Conservation (phyloP, 352 stramenopile species). For the Pythium monospermum region DNA sequence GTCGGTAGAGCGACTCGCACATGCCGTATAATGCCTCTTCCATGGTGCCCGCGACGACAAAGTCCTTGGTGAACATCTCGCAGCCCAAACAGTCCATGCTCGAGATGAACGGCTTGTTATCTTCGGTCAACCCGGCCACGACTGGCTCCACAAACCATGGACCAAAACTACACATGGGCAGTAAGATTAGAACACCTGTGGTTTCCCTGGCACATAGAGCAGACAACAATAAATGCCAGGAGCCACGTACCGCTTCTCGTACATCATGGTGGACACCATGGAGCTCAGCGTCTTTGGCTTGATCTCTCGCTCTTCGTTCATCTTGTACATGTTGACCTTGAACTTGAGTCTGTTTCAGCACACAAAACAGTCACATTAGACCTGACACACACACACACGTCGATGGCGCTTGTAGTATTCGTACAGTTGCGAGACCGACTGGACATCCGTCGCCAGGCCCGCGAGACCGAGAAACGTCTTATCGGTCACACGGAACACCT, state of each 20-base stretch:
- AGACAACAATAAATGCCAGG: conserved; percentile 1
- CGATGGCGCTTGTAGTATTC: conserved; percentile 1
- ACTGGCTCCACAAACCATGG: conserved; percentile 99
- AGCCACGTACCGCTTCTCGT: conserved; percentile 91
- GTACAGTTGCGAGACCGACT: conserved; percentile 94
- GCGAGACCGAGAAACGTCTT: conserved; percentile 95
- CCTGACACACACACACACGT: conserved; percentile 5
- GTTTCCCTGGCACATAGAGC: too few species aligned
- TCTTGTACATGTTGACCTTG: conserved; percentile 97
- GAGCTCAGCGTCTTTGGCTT: conserved; percentile 96
- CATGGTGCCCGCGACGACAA: conserved; percentile 97
- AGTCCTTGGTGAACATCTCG: conserved; percentile 95
- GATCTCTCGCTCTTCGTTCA: conserved; percentile 98
- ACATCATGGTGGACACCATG: conserved; percentile 96
- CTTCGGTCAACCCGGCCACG: conserved; percentile 93
- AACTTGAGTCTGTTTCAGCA: conserved; percentile 68
- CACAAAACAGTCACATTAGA: too few species aligned
- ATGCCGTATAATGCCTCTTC: conserved; percentile 98
- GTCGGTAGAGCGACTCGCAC: conserved; percentile 98
- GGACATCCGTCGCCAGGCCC: conserved; percentile 97
- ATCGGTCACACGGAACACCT: conserved; percentile 98
- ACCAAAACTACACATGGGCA: conserved; percentile 87
- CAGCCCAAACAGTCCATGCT: conserved; percentile 98
- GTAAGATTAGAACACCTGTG: too few species aligned
- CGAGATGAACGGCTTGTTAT: conserved; percentile 96